Base-by-base conservation (phyloP, 2,329 filamentous ascomycete species). In the Drechslerella coelobrocha region DNA sequence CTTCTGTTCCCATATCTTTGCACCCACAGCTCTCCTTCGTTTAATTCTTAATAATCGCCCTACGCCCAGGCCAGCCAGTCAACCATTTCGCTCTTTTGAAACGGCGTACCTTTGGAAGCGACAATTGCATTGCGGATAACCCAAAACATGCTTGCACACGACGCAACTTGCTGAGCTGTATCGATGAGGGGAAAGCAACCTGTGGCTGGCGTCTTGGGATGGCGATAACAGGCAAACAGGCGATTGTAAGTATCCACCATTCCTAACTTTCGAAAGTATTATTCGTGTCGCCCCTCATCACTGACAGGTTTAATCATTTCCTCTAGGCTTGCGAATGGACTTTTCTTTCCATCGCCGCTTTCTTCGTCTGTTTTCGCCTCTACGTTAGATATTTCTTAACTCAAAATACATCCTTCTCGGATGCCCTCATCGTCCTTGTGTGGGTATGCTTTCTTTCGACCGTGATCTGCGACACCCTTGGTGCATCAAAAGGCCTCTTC, bases 201-300 rank as follows among this genome's bases (percentile, higher is more conserved):
- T n/a, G 56, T 37, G 37, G 43, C 27, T 48, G 50, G 34, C 55
- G 56, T 37, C 61, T 68, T 52, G 56, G 52, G 45, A 69, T 69
- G 65, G 65, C 57, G 27, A 69, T 69, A 34, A 61, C 57, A 23
- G 65, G 57, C 45, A 69, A 57, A n/a, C 65, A 69, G 57, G 65
- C 65, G 37, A 69, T 69, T 29, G 65, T 69, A 53, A 52, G 65
- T 54, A 4, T 24, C 17, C 23, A 17, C 29, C 14, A 10, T 51
- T 4, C 5, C 10, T 17, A 12, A n/a, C 48, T 12, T 6, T 4
- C 9, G 17, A 24, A 5, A 39, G n/a, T 14, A 37, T 41, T 7
- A 12, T 41, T 8, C 12, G 19, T 54, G 6, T 21, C 14, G 3
- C 12, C 24, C 17, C 17, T 17, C 3, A 26, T 12, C 29, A 2